phyloP scores from a whole-genome alignment of 2,329 filamentous ascomycete species.

The Aspergillus pseudonomiae region DNA sequence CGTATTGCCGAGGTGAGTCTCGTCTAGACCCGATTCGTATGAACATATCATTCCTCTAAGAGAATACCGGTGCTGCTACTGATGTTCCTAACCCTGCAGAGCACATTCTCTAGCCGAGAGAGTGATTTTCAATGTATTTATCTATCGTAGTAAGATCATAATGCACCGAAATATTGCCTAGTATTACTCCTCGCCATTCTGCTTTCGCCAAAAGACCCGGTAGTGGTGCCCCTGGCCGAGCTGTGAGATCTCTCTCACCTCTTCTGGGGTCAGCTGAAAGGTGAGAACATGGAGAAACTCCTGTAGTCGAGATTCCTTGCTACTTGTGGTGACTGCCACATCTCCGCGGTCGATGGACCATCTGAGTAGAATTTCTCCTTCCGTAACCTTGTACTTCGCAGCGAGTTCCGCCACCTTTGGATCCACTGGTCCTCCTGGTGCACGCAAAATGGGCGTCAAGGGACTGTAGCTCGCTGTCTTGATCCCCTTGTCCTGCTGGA shows the following conservation, averaged over 20 bases:
- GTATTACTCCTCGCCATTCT: slow-evolving; percentile 35
- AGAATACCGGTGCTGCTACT: no score
- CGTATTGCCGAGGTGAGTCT: no score
- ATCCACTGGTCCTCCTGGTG: slow-evolving; percentile 59
- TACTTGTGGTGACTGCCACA: slow-evolving; percentile 62
- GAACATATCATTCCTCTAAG: no score
- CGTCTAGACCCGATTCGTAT: no score
- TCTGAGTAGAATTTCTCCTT: slow-evolving; percentile 59
- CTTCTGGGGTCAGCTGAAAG: slow-evolving; percentile 62
- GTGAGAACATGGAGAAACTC: slow-evolving; percentile 60
- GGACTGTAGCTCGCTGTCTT: slow-evolving; percentile 46
- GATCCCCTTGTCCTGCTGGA: slow-evolving; percentile 47
- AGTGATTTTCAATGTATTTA: no score
- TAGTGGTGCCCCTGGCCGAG: slow-evolving; percentile 55
- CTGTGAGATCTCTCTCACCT: slow-evolving; percentile 58
- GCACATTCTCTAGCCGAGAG: no score
- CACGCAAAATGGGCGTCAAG: slow-evolving; percentile 56
- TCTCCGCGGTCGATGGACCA: slow-evolving; percentile 65
- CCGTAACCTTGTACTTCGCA: slow-evolving; percentile 64
- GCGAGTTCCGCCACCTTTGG: slow-evolving; percentile 53
- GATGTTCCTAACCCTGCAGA: no score
- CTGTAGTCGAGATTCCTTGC: slow-evolving; percentile 61
- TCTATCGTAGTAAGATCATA: no score
- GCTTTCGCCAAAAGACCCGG: slow-evolving; percentile 56
- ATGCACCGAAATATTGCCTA: not conserved